A percentile compares a stretch with the other conserved stretches of the same genome.
These are phyloP conservation scores for Cymbopogon flexuosus DNA, from an alignment of 202 grass and related monocot species.

Conservation along the genomic window DNA sequence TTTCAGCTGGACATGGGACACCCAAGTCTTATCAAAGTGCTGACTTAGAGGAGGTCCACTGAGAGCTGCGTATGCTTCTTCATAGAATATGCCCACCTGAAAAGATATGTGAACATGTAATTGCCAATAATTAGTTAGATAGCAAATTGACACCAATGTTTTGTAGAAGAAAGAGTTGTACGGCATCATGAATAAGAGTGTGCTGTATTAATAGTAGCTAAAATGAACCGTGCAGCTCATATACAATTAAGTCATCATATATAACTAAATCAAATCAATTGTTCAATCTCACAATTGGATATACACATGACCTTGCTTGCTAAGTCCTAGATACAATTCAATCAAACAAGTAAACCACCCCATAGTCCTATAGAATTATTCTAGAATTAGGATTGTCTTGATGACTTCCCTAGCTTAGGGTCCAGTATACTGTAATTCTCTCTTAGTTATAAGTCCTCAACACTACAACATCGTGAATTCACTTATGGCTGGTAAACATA, in stretches of 20 bases:
- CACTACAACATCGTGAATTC: conserved; percentile 6
- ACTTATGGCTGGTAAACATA: conserved; percentile 9
- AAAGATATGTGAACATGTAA: conserved; percentile 9
- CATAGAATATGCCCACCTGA: conserved; percentile 92
- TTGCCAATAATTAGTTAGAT: conserved; percentile 9
- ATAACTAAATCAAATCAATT: conserved; percentile 18
- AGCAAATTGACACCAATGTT: conserved; percentile 10
- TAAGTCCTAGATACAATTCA: background rate
- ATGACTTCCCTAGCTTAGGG: background rate
- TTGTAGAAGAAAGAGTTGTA: conserved; percentile 14
- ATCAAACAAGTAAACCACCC: conserved; percentile 15
- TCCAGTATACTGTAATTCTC: background rate
- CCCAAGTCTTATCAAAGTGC: conserved; percentile 87
- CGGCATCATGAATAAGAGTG: background rate
- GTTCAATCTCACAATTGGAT: background rate
- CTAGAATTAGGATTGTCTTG: background rate
- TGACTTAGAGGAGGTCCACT: conserved; percentile 58
- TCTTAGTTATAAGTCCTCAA: conserved; percentile 11
- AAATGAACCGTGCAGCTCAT: background rate
- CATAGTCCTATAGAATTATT: background rate
- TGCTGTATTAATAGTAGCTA: conserved; percentile 21
- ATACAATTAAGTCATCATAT: background rate
- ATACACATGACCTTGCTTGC: background rate
- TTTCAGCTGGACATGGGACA: conserved; percentile 83
- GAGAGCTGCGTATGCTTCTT: conserved; percentile 78